Conservation (phyloP, 108 stramenopile genomes). For the Epithemia pelagica region DNA sequence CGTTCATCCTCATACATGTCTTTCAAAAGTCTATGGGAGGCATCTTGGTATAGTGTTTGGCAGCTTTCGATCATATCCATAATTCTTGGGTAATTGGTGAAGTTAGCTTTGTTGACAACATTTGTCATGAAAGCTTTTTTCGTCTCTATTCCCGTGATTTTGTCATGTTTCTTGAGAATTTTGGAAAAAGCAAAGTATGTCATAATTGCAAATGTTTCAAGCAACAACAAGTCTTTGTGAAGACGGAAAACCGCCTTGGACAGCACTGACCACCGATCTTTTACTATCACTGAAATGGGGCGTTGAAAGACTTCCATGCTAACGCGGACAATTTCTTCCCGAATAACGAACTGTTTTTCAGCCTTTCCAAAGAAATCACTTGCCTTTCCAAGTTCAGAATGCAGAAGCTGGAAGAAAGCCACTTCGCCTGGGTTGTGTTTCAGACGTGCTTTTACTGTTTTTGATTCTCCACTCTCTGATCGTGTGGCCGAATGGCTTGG, state of each 20-base stretch:
- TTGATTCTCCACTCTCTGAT: neutral
- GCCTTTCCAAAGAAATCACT: conserved; percentile 83
- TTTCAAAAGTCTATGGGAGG: conserved; percentile 66
- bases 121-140: conserved; percentile 77
- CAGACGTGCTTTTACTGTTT: conserved; percentile 8
- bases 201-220: conserved; percentile 98
- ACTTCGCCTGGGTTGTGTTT: conserved; percentile 64
- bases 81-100: conserved; percentile 67
- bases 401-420: conserved; percentile 84
- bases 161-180: conserved; percentile 99
- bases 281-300: conserved; percentile 74
- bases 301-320: conserved; percentile 71
- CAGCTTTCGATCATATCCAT: conserved; percentile 63
- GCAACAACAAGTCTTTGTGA: conserved; percentile 91
- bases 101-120: conserved; percentile 82
- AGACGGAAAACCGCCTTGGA: conserved; percentile 83
- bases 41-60: conserved; percentile 65
- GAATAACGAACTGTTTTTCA: conserved; percentile 70
- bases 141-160: conserved; percentile 83
- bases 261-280: conserved; percentile 72
- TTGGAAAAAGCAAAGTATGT: conserved; percentile 95
- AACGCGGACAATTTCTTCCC: conserved; percentile 80
- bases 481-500: neutral
- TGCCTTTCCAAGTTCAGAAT: conserved; percentile 84
- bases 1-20: conserved; percentile 47